These are phyloP conservation scores for Candida sp. DNA, from an alignment of 1,139 yeast species.

Conservation along the genomic window DNA sequence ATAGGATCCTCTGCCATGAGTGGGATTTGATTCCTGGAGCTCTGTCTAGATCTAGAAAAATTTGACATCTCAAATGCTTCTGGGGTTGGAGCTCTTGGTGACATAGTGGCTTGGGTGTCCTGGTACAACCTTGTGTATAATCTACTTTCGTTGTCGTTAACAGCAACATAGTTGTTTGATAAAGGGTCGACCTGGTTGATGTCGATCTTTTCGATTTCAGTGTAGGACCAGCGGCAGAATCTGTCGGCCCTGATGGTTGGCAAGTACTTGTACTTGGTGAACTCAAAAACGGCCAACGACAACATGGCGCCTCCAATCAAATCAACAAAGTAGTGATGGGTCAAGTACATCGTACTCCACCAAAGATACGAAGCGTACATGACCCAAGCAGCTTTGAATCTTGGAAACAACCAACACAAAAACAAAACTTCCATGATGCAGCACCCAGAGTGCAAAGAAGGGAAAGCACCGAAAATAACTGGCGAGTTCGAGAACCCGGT, in stretches of 20 bases:
- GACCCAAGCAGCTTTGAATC: constrained; percentile 63
- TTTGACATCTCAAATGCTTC: constrained; percentile 33
- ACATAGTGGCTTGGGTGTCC: constrained; percentile 12
- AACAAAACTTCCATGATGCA: constrained; percentile 94
- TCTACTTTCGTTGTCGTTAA: constrained; percentile 15
- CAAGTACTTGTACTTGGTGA: constrained; percentile 73
- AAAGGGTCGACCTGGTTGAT: constrained; percentile 40
- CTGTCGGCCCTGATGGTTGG: constrained; percentile 69
- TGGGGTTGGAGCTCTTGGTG: constrained; percentile 3
- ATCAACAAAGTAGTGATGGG: constrained; percentile 95
- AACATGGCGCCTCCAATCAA: constrained; percentile 88
- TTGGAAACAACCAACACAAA: constrained; percentile 82
- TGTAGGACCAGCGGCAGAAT: constrained; percentile 89
- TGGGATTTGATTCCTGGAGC: constrained; percentile 27
- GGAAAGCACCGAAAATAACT: constrained; percentile 95
- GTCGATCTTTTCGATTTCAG: constrained; percentile 31
- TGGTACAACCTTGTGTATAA: constrained; percentile 10
- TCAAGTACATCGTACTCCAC: constrained; percentile 98
- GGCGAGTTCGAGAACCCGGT: constrained; percentile 88
- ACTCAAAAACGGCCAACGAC: constrained; percentile 70
- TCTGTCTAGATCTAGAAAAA: constrained; percentile 35
- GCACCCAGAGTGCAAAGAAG: constrained; percentile 93
- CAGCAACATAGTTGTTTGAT: constrained; percentile 15
- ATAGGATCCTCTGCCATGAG: constrained; percentile 14
- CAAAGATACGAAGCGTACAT: constrained; percentile 89